Evolutionary conservation across 2,329 filamentous ascomycete genomes (phyloP).

Genomic region (Madurella fahalii): DNA sequence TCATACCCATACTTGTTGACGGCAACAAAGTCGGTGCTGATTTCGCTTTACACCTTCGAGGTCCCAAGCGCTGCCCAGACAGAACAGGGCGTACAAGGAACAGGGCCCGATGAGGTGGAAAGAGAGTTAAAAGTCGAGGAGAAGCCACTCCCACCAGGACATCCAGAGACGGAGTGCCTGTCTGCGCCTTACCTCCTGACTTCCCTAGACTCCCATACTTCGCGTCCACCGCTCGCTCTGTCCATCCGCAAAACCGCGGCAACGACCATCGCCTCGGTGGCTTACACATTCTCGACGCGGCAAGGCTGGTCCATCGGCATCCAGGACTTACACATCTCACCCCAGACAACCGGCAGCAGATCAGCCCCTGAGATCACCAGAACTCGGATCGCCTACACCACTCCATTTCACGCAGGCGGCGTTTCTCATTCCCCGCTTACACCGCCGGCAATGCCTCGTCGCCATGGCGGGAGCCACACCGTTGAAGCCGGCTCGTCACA

Average conservation of each 20-base stretch:
- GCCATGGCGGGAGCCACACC: conserved; percentile 4
- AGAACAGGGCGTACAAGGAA: background rate
- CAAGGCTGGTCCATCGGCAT: conserved; percentile 86
- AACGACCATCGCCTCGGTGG: conserved; percentile 74
- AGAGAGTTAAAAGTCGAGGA: background rate
- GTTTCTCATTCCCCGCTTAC: conserved; percentile 15
- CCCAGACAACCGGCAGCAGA: conserved; percentile 17
- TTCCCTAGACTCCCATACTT: conserved; percentile 76
- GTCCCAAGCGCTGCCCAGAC: conserved; percentile 20
- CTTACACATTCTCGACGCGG: conserved; percentile 74
- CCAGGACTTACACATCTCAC: conserved; percentile 73
- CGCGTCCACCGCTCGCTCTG: conserved; percentile 73
- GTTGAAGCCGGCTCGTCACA: background rate
- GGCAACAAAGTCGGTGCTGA: conserved; percentile 67
- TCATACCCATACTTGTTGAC: conserved; percentile 73
- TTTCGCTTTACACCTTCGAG: conserved; percentile 72
- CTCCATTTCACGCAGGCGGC: conserved; percentile 18
- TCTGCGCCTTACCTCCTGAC: conserved; percentile 59
- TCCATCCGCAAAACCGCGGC: conserved; percentile 66
- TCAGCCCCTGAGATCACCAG: conserved; percentile 33
- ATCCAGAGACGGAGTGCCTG: conserved; percentile 10
- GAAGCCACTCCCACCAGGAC: background rate
- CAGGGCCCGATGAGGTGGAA: no score
- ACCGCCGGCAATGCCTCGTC: conserved; percentile 28
- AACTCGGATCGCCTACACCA: conserved; percentile 40